Conservation (phyloP, 225 moss, liverwort and hornwort species). For the Asterella californica region DNA sequence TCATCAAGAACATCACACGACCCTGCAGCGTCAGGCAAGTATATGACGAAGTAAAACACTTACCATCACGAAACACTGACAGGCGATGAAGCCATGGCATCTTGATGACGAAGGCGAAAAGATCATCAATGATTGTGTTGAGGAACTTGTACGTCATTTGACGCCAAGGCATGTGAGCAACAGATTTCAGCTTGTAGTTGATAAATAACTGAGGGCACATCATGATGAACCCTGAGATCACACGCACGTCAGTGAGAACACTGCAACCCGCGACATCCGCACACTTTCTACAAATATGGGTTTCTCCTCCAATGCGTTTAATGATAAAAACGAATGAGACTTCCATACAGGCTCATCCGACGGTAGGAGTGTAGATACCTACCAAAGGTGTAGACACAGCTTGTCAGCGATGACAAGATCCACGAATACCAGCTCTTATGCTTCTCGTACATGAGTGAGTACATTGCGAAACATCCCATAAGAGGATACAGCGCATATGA, state of each 20-base stretch:
- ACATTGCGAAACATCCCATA: slow-evolving; percentile 83
- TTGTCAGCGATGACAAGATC: slow-evolving; percentile 85
- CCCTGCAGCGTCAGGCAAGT: neutral
- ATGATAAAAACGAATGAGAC: neutral
- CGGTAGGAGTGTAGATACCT: slow-evolving; percentile 5
- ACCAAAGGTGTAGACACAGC: slow-evolving; percentile 96
- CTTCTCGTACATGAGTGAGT: slow-evolving; percentile 85
- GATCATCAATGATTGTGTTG: slow-evolving; percentile 91
- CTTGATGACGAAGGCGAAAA: slow-evolving; percentile 96
- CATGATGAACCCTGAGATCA: slow-evolving; percentile 82
- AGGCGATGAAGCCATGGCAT: slow-evolving; percentile 95
- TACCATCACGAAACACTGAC: slow-evolving; percentile 95
- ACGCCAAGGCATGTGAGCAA: slow-evolving; percentile 95
- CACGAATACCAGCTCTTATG: slow-evolving; percentile 99
- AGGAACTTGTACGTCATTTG: slow-evolving; percentile 99
- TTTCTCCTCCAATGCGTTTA: no score
- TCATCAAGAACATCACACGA: no score
- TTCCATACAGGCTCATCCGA: neutral
- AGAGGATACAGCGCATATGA: slow-evolving; percentile 85
- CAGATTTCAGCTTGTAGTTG: slow-evolving; percentile 95
- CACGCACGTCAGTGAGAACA: neutral
- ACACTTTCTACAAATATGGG: neutral
- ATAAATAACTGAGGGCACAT: slow-evolving; percentile 99
- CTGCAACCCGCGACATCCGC: neutral
- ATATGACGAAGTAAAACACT: neutral